Evolutionary conservation across 23 red algal genomes (phyloP).

Genomic region (Chondrus crispus): DNA sequence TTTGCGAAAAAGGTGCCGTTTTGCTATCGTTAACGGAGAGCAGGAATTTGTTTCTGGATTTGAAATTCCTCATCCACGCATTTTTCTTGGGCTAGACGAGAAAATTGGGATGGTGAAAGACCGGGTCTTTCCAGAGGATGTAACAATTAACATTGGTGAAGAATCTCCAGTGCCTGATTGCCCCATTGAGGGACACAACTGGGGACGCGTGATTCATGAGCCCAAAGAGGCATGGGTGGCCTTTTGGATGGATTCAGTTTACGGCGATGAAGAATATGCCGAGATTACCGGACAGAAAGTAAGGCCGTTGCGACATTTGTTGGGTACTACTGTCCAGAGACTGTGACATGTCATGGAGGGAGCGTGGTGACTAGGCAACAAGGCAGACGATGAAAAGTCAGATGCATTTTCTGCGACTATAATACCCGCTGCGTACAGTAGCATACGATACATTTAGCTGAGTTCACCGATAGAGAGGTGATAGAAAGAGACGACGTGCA

Average conservation of each 20-base stretch:
- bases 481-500: too few species aligned
- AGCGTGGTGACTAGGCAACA: too few species aligned
- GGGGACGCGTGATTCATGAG: slow-evolving; percentile 91
- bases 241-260: slow-evolving; percentile 84
- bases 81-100: slow-evolving; percentile 92
- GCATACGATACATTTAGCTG: too few species aligned
- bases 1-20: slow-evolving; percentile 56
- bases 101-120: slow-evolving; percentile 88
- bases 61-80: slow-evolving; percentile 78
- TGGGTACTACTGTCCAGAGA: too few species aligned
- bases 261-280: slow-evolving; percentile 76
- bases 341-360: too few species aligned
- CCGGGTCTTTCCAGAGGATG: slow-evolving; percentile 90
- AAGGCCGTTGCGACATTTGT: too few species aligned
- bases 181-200: slow-evolving; percentile 79
- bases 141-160: slow-evolving; percentile 91
- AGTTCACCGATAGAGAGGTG: too few species aligned
- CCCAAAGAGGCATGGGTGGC: slow-evolving; percentile 83
- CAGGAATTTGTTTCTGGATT: slow-evolving; percentile 88
- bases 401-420: too few species aligned
- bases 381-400: too few species aligned
- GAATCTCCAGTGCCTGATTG: slow-evolving; percentile 82
- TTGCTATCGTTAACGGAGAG: slow-evolving; percentile 85
- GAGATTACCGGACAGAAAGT: too few species aligned
- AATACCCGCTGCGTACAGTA: too few species aligned